Percentiles rank a stretch among this genome's conserved stretches.
Evolutionary conservation across 768 basidiomycete species (phyloP).

Genomic region (Kwoniella heveanensis): DNA sequence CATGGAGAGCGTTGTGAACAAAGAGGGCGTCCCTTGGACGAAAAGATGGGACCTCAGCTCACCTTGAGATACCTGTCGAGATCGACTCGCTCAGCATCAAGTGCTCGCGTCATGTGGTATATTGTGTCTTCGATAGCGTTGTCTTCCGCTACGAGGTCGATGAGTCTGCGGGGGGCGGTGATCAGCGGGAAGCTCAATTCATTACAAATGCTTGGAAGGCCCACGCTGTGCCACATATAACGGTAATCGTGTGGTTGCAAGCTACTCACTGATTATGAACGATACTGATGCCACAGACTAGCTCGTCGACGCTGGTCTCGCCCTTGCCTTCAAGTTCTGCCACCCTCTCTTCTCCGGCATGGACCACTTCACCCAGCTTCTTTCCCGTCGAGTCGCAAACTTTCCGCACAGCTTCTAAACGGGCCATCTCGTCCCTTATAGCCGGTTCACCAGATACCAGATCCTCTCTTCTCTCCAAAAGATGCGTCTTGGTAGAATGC

Average conservation of each 20-base stretch:
- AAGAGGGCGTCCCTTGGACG: background rate
- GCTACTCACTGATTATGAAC: conserved; percentile 91
- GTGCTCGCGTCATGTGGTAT: conserved; percentile 90
- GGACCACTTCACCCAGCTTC: conserved; percentile 67
- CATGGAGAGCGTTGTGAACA: background rate
- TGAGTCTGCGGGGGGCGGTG: no score
- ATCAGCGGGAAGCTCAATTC: no score
- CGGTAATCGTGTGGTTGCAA: no score
- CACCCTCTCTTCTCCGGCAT: conserved; percentile 71
- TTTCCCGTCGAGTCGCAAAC: conserved; percentile 80
- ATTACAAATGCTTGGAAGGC: background rate
- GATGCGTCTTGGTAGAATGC: conserved; percentile 61
- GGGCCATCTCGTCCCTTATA: conserved; percentile 92
- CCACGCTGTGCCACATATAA: no score
- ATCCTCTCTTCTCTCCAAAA: conserved; percentile 79
- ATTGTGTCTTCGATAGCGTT: conserved; percentile 98
- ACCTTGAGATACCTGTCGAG: conserved; percentile 92
- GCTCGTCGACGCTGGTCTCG: conserved; percentile 92
- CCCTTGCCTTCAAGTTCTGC: conserved; percentile 75
- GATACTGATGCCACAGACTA: conserved; percentile 91
- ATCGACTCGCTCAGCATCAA: conserved; percentile 80
- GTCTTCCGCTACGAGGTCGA: conserved; percentile 98
- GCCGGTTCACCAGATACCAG: conserved; percentile 88
- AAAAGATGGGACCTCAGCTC: conserved; percentile 47
- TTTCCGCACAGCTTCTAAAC: conserved; percentile 86